These are phyloP conservation scores for Zopfochytrium polystomum DNA, from an alignment of 371 early-diverging fungal genomes.

Conservation along the genomic window DNA sequence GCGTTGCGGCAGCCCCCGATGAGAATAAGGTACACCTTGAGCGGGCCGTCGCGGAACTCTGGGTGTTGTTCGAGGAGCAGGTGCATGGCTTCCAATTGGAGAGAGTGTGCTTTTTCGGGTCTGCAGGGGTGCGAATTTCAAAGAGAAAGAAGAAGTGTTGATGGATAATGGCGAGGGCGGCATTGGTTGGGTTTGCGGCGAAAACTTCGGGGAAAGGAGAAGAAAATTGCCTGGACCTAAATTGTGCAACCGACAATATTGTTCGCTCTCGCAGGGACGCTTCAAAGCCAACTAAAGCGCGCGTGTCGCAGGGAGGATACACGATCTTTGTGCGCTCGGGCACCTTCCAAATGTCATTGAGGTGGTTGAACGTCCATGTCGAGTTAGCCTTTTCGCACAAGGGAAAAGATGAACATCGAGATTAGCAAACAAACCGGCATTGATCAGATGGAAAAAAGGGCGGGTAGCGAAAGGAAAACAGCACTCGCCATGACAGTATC, in stretches of 20 bases:
- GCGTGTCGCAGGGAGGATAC: slow-evolving; percentile 92
- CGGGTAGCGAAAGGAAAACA: neutral
- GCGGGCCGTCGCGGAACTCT: slow-evolving; percentile 8
- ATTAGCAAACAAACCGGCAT: no score
- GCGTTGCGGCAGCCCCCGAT: slow-evolving; percentile 81
- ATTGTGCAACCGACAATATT: slow-evolving; percentile 90
- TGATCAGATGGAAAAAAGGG: neutral
- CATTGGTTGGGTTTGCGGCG: neutral
- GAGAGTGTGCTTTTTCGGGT: slow-evolving; percentile 88
- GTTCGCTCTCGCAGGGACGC: slow-evolving; percentile 50
- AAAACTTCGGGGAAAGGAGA: neutral
- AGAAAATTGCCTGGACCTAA: slow-evolving; percentile 50
- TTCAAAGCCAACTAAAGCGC: slow-evolving; percentile 53
- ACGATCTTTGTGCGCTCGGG: slow-evolving; percentile 59
- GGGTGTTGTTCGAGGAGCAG: slow-evolving; percentile 31
- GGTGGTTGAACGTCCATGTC: slow-evolving; percentile 91
- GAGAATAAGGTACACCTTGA: slow-evolving; percentile 46
- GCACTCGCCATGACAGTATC: slow-evolving; percentile 64
- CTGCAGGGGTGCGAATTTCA: slow-evolving; percentile 35
- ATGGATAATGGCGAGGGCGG: neutral
- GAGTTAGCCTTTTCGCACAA: slow-evolving; percentile 87
- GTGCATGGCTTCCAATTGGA: slow-evolving; percentile 75
- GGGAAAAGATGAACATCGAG: no score
- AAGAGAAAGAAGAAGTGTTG: neutral
- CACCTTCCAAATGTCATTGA: slow-evolving; percentile 69